Conservation (phyloP, 2,329 filamentous ascomycete genomes). For the Magnaporthiopsis poae region DNA sequence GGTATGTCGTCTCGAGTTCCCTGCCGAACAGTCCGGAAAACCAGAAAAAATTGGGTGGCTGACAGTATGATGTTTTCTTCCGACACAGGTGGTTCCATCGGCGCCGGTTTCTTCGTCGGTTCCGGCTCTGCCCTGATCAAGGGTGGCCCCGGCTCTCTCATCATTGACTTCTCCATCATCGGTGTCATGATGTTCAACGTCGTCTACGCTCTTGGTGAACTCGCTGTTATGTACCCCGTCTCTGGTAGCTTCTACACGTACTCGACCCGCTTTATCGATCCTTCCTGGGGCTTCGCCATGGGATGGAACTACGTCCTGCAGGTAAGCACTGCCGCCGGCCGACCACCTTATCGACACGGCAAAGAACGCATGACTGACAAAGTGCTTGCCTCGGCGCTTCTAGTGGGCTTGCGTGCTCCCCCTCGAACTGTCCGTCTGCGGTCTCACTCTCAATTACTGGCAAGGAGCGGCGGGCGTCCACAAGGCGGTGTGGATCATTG, state of each 20-base stretch:
- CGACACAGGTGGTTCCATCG: slow-evolving; percentile 40
- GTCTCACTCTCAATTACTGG: slow-evolving; percentile 44
- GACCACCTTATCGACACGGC: background rate
- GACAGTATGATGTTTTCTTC: background rate
- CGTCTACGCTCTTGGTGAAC: slow-evolving; percentile 50
- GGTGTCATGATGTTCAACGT: slow-evolving; percentile 54
- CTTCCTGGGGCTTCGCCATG: slow-evolving; percentile 49
- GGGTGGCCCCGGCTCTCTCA: slow-evolving; percentile 36
- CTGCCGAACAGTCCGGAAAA: background rate
- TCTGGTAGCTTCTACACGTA: slow-evolving; percentile 56
- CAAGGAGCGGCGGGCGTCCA: slow-evolving; percentile 30
- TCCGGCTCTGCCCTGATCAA: slow-evolving; percentile 43
- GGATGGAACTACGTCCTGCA: slow-evolving; percentile 40
- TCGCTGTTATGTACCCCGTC: slow-evolving; percentile 52
- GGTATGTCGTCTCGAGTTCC: slow-evolving; percentile 15
- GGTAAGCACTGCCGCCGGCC: background rate
- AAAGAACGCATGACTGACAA: background rate
- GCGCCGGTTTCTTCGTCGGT: slow-evolving; percentile 54
- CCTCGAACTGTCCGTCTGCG: slow-evolving; percentile 40
- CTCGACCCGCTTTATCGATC: slow-evolving; percentile 51
- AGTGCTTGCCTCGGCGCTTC: background rate
- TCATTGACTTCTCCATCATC: slow-evolving; percentile 44
- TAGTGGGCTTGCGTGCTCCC: slow-evolving; percentile 41
- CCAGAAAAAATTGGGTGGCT: background rate
- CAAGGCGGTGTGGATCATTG: slow-evolving; percentile 38